A percentile compares a stretch with the other conserved stretches of the same genome.
These are phyloP conservation scores for Plantago ovata DNA, from an alignment of 257 asterid species.

Conservation along the genomic window DNA sequence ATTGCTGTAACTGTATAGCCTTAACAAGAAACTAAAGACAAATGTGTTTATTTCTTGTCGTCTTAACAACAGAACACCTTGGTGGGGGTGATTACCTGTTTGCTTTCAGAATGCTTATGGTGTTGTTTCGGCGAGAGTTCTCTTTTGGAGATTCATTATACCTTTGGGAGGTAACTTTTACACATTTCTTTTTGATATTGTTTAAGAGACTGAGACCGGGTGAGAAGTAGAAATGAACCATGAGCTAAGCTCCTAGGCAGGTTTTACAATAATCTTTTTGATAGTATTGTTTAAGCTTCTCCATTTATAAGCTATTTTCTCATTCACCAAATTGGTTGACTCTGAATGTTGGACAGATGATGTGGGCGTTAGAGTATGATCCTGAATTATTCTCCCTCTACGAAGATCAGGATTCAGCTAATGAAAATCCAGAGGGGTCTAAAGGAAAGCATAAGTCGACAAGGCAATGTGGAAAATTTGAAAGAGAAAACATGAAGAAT, in stretches of 20 bases:
- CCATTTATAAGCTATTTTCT: conserved; percentile 9
- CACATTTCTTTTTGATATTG: conserved; percentile 7
- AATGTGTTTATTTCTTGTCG: conserved; percentile 12
- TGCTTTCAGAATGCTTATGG: conserved; percentile 97
- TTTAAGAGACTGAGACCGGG: no score
- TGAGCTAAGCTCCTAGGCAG: no score
- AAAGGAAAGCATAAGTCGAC: conserved; percentile 52
- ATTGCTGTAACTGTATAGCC: conserved; percentile 12
- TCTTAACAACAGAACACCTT: conserved; percentile 52
- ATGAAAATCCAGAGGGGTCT: conserved; percentile 49
- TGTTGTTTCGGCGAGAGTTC: conserved; percentile 88
- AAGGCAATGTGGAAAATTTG: conserved; percentile 69
- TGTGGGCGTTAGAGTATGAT: conserved; percentile 94
- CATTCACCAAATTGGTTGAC: background rate
- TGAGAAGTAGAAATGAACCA: background rate
- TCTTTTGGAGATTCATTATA: conserved; percentile 84
- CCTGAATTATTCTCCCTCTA: conserved; percentile 53
- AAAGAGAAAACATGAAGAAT: conserved; percentile 60
- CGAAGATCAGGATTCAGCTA: conserved; percentile 48
- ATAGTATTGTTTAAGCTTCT: background rate
- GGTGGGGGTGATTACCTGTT: conserved; percentile 94
- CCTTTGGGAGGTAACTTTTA: conserved; percentile 81
- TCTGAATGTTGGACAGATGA: conserved; percentile 47
- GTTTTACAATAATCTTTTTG: no score
- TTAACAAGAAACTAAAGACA: conserved; percentile 19